phyloP scores from a whole-genome alignment of 768 basidiomycete species.

The Lactifluus volemus region DNA sequence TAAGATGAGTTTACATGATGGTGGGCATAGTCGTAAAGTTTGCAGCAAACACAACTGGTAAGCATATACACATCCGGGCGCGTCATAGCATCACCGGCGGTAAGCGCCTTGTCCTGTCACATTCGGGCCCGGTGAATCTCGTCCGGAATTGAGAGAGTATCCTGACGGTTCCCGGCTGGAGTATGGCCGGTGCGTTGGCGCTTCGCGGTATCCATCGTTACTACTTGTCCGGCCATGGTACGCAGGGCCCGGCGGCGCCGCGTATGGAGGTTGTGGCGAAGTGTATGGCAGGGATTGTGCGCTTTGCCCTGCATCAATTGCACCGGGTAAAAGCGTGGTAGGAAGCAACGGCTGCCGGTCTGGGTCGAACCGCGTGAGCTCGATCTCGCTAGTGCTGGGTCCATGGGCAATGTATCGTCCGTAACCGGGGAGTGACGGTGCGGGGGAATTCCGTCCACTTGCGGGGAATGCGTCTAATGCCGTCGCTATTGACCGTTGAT shows the following conservation, averaged over 20 bases:
- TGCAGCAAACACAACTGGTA: not conserved
- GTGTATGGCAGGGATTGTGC: slow-evolving; percentile 8
- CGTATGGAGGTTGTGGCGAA: slow-evolving; percentile 23
- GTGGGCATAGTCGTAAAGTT: not conserved
- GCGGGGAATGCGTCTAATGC: slow-evolving; percentile 32
- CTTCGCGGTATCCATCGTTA: slow-evolving; percentile 41
- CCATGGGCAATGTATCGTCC: slow-evolving; percentile 44
- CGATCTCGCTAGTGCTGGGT: slow-evolving; percentile 35
- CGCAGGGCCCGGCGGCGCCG: slow-evolving; percentile 24
- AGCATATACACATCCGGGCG: not conserved
- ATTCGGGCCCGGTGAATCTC: slow-evolving; percentile 10
- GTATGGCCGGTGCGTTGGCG: slow-evolving; percentile 54
- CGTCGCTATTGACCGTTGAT: slow-evolving; percentile 66
- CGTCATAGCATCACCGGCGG: slow-evolving; percentile 2
- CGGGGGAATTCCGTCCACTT: slow-evolving; percentile 32
- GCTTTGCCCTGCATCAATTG: not conserved
- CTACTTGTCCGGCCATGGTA: slow-evolving; percentile 33
- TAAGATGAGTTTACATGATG: not conserved
- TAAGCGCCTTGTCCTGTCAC: slow-evolving; percentile 4
- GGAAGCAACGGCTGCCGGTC: slow-evolving; percentile 57
- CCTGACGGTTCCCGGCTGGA: slow-evolving; percentile 20
- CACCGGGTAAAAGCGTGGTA: not conserved
- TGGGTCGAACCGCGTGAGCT: slow-evolving; percentile 48
- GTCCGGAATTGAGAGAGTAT: slow-evolving; percentile 21
- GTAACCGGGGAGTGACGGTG: slow-evolving; percentile 36